phyloP scores from a whole-genome alignment of 805 yeast species.

The Sugiyamaella qingdaonensis region DNA sequence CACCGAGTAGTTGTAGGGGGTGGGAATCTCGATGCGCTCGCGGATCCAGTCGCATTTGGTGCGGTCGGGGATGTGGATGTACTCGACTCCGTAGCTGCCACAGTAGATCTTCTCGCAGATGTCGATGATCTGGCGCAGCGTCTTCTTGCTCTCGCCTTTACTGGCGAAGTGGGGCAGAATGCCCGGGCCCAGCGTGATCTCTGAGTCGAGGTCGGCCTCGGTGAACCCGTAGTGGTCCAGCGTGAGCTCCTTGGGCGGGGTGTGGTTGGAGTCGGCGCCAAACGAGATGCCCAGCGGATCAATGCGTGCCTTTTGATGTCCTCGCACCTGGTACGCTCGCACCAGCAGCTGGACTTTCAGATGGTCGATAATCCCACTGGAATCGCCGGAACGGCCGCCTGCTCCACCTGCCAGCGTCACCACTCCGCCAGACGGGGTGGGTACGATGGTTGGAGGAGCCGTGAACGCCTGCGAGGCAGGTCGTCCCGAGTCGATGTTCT shows the following conservation, averaged over 20 bases:
- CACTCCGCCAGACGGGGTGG: conserved; percentile 74
- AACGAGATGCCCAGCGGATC: conserved; percentile 93
- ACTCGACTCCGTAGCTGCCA: conserved; percentile 86
- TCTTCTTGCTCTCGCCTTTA: conserved; percentile 58
- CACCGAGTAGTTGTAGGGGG: conserved; percentile 71
- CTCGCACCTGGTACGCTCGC: conserved; percentile 98
- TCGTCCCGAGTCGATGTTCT: conserved; percentile 70
- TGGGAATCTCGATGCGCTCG: conserved; percentile 90
- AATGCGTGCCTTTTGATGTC: conserved; percentile 90
- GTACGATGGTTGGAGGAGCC: conserved; percentile 90
- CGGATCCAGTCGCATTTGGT: conserved; percentile 98
- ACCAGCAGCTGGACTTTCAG: conserved; percentile 93
- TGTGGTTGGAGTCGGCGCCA: conserved; percentile 43
- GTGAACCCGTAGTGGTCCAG: conserved; percentile 89
- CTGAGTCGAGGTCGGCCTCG: conserved; percentile 75
- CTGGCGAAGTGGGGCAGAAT: conserved; percentile 86
- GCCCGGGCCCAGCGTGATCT: conserved; percentile 94
- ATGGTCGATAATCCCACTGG: conserved; percentile 70
- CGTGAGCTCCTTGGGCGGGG: conserved; percentile 80
- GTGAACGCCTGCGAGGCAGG: conserved; percentile 70
- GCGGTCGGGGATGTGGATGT: conserved; percentile 93
- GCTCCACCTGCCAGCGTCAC: conserved; percentile 52
- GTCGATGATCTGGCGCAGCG: conserved; percentile 71
- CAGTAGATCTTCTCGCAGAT: conserved; percentile 84
- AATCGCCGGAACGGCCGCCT: conserved; percentile 30